Base-by-base conservation (phyloP, 2,329 filamentous ascomycete genomes). In the Metarhizium humberi region DNA sequence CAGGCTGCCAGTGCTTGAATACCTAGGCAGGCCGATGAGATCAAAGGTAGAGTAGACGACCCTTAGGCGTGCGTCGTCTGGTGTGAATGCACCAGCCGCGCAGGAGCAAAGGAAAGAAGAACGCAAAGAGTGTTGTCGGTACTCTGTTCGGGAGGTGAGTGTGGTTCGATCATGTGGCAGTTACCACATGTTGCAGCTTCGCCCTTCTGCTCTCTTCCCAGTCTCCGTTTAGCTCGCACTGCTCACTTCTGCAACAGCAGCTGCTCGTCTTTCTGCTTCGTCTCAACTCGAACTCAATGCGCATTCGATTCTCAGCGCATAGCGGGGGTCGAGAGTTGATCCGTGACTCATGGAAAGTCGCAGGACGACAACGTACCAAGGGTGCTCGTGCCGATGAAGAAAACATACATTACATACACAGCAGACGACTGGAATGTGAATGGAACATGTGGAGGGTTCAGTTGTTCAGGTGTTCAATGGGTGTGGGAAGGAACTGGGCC, bases 181-280 rank as follows among this genome's bases (percentile, higher is more conserved):
- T 54, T 54, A 57, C 47, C 56, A 54, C 56, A 57, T 57, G 56
- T 43, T 51, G 56, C 51, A 51, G 36, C 47, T 47, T 42, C 50
- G 50, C 51, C 25, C 42, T 7, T 48, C 45, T 48, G 20, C 42
- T 54, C 20, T 55, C 38, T 48, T 34, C 40, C 48, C 51, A 52
- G 14, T 16, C 8, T 14, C 38, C 38, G 38, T 40, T 16, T 14
- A 14, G 14, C 14, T 40, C 38, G 38, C 38, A 40, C 38, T 16
- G 11, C 11, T 40, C 38, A 40, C 38, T 40, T 16, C 11, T 40
- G 38, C 47, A 43, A 32, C 36, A 40, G 11, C 34, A 16, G 36
- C 30, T 57, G 47, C 52, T 55, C 40, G 56, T 57, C 42, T 49
- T 46, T 30, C 18, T 42, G 16, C 51, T 18, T 53, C 46, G 36